Evolutionary conservation across 768 basidiomycete species (phyloP).

Genomic region (Tricholoma matsutake): DNA sequence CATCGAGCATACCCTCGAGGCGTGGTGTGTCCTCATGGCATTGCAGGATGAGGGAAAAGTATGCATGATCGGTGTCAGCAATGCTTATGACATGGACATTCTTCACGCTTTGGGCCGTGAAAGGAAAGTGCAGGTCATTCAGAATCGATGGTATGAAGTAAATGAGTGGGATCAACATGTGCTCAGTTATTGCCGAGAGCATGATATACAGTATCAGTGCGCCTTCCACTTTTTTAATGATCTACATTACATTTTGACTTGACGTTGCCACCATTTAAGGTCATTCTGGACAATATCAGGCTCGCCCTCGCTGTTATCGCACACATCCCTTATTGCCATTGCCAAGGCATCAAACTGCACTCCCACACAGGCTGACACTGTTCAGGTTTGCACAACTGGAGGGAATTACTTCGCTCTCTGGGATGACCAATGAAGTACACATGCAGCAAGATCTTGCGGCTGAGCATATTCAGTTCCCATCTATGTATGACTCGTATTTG

Average conservation of each 20-base stretch:
- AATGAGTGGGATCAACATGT: slow-evolving; percentile 74
- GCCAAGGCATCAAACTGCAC: slow-evolving; percentile 50
- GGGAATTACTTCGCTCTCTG: slow-evolving; percentile 71
- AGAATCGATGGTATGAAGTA: slow-evolving; percentile 83
- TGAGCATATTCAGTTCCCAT: slow-evolving; percentile 18
- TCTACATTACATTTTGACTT: not conserved
- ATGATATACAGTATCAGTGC: slow-evolving; percentile 73
- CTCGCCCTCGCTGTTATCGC: slow-evolving; percentile 58
- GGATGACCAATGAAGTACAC: slow-evolving; percentile 64
- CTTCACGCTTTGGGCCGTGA: slow-evolving; percentile 51
- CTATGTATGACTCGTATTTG: slow-evolving; percentile 7
- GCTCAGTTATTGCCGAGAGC: slow-evolving; percentile 57
- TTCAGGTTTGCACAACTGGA: slow-evolving; percentile 67
- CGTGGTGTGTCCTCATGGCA: slow-evolving; percentile 60
- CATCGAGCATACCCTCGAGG: slow-evolving; percentile 57
- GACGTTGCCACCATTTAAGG: slow-evolving; percentile 37
- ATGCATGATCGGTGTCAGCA: slow-evolving; percentile 69
- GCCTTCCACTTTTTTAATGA: slow-evolving; percentile 5
- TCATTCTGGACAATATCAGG: slow-evolving; percentile 88
- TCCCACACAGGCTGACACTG: slow-evolving; percentile 59
- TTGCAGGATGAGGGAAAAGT: slow-evolving; percentile 67
- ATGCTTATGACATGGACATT: slow-evolving; percentile 61
- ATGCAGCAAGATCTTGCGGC: slow-evolving; percentile 66
- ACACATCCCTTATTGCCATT: slow-evolving; percentile 43
- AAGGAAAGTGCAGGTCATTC: slow-evolving; percentile 68